Evolutionary conservation across 2,329 filamentous ascomycete genomes (phyloP), one percentile per base, ranked within the genome.

Genomic region (Talaromyces sp.): DNA sequence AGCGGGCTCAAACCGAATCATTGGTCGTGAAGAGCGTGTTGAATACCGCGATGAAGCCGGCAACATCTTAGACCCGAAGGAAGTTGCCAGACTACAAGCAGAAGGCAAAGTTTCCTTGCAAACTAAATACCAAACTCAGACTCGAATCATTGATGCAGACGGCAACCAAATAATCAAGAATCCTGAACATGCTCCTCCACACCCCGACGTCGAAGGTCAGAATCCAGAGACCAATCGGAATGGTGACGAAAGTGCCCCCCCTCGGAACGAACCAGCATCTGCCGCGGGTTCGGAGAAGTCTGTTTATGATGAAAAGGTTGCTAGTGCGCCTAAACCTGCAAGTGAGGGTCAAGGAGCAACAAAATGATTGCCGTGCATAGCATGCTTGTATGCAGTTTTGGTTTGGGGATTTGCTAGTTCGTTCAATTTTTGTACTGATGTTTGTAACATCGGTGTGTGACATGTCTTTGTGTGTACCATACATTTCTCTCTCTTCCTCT

Each of bases 1-100:
- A 51, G 59, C 63, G 48, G 66, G 64, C 50, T 58, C 63, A 54
- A 67, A 64, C 45, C 64, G 60, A 55, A 63, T 75, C 64, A 73
- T 79, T 65, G 81, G 69, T 65, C 80, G 85, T 56, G 89, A 96
- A 74, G 89, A 97, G 76, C 88, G 87, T 65, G 79, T 97, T 48
- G 94, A 97, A 76, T 99, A 96, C 77, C 89, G 94, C 56, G 94
- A 97, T 73, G 90, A 97, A 73, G 81, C 96, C 66, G 94, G 94
- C 64, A 97, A 97, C 69, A 73, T 97, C 33, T 83, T 99, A 33
- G 80, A 93, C 68, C 85, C 88, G 56, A 89, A 91, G 68, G 84
- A 96, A 71, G 91, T 99, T 60, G 84, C 88, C 67, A 84, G 83
- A 19, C 84, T 99, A 33, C 63, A 71, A 22, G 70, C 71, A 43